Conservation (phyloP, 2,329 filamentous ascomycete genomes). For the Drechmeria coniospora region DNA sequence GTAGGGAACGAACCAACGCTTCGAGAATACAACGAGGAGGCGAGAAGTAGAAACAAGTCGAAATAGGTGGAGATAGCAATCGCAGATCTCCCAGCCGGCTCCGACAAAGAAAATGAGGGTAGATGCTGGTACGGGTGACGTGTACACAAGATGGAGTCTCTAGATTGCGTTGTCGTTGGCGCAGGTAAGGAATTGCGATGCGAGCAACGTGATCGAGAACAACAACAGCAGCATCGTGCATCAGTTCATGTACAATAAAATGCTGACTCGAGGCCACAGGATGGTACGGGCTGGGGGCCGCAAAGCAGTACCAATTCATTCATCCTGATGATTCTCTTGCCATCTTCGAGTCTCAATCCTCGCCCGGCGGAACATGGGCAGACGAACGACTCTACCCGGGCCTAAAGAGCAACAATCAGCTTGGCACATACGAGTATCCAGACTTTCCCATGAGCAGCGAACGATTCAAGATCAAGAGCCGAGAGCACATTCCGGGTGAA, state of each 20-base stretch:
- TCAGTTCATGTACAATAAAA: too few species aligned
- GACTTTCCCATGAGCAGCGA: conserved; percentile 55
- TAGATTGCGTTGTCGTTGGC: conserved; percentile 33
- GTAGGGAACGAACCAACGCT: too few species aligned
- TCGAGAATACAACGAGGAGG: too few species aligned
- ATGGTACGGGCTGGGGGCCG: conserved; percentile 39
- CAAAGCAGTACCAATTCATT: conserved; percentile 44
- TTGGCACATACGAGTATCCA: conserved; percentile 57
- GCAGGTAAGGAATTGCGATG: conserved; percentile 28
- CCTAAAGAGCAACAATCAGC: conserved; percentile 59
- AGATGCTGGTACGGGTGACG: too few species aligned
- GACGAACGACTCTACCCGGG: conserved; percentile 50
- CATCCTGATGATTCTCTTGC: conserved; percentile 40
- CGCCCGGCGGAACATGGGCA: conserved; percentile 56
- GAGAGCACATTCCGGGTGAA: conserved; percentile 31
- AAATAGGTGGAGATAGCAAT: background rate
- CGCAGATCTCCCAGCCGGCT: background rate
- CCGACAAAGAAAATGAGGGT: too few species aligned
- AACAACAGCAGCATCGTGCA: too few species aligned
- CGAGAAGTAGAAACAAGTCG: background rate
- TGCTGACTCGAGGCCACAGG: conserved; percentile 5
- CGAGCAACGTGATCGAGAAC: too few species aligned
- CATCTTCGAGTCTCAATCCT: conserved; percentile 40
- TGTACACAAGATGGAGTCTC: conserved; percentile 20
- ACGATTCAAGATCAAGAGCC: conserved; percentile 29